Evolutionary conservation across 192 early-diverging fungal genomes (phyloP).

Genomic region (Obelidium mucronatum): DNA sequence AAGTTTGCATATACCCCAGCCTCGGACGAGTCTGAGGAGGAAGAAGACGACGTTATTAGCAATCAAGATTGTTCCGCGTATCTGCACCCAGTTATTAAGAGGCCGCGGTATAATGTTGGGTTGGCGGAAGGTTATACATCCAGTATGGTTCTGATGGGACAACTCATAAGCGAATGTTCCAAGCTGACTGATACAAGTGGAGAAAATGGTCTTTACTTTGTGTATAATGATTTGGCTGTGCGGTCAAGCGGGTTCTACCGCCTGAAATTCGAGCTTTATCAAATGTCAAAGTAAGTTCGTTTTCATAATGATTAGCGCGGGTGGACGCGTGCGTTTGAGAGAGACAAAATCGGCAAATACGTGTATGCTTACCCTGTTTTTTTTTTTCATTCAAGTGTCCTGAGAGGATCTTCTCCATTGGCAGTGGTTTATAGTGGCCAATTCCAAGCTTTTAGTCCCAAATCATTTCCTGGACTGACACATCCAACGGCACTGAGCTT

Average conservation of each 20-base stretch:
- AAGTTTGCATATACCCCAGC: background rate
- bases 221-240: constrained; percentile 47
- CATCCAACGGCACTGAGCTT: constrained; percentile 47
- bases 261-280: constrained; percentile 49
- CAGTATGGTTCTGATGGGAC: constrained; percentile 45
- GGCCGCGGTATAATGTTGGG: too few relatives aligned
- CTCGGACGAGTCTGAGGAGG: background rate
- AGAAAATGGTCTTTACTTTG: constrained; percentile 41
- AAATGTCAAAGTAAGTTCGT: constrained; percentile 36
- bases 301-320: too few relatives aligned
- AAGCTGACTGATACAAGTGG: constrained; percentile 39
- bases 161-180: constrained; percentile 37
- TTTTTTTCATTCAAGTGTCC: background rate
- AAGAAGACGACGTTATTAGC: too few relatives aligned
- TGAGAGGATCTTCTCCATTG: constrained; percentile 5
- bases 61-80: too few relatives aligned
- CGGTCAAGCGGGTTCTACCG: constrained; percentile 40
- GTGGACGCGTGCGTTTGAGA: too few relatives aligned
- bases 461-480: constrained; percentile 52
- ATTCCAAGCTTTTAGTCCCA: constrained; percentile 48
- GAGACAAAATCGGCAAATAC: too few relatives aligned
- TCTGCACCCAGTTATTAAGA: too few relatives aligned
- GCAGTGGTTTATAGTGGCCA: constrained; percentile 34
- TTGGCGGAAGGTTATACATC: background rate
- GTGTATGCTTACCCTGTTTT: background rate